Conservation (phyloP, 2,329 filamentous ascomycete species). For the Purpureocillium lavendulum region DNA sequence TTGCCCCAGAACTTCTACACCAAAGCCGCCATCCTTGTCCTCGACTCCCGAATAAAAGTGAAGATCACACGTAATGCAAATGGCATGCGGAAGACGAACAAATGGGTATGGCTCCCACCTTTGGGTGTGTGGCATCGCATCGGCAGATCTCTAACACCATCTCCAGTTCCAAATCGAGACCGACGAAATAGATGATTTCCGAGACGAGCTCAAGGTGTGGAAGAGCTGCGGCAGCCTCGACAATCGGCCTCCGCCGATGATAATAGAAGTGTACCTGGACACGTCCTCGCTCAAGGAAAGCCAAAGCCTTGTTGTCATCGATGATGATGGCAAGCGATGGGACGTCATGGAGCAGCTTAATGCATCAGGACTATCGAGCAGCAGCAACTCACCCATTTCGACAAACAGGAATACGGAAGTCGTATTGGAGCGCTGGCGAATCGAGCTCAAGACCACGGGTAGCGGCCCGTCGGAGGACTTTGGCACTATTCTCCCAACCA, state of each 20-base stretch:
- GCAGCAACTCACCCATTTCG: constrained; percentile 30
- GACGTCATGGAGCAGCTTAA: constrained; percentile 81
- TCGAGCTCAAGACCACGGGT: constrained; percentile 57
- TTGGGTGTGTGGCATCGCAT: background rate
- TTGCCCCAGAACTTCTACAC: constrained; percentile 72
- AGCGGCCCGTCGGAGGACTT: constrained; percentile 51
- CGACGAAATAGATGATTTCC: constrained; percentile 83
- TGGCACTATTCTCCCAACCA: constrained; percentile 62
- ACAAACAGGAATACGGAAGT: constrained; percentile 57
- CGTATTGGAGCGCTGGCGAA: constrained; percentile 82
- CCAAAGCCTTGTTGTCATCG: constrained; percentile 79
- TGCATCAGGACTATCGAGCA: constrained; percentile 46
- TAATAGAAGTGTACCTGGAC: constrained; percentile 88
- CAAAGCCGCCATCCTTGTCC: constrained; percentile 76
- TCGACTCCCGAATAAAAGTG: constrained; percentile 71
- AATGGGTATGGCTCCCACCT: constrained; percentile 60
- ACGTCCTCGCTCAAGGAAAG: constrained; percentile 69
- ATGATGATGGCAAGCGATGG: constrained; percentile 86
- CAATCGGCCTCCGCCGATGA: constrained; percentile 70
- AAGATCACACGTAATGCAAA: constrained; percentile 35
- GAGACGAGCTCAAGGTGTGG: constrained; percentile 75
- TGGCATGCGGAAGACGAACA: constrained; percentile 58
- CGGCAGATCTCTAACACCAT: constrained; percentile 7
- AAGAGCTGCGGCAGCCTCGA: constrained; percentile 69
- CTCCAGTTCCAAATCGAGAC: constrained; percentile 87